phyloP scores from a whole-genome alignment of 345 rosid genomes.

The Erucastrum elatum region DNA sequence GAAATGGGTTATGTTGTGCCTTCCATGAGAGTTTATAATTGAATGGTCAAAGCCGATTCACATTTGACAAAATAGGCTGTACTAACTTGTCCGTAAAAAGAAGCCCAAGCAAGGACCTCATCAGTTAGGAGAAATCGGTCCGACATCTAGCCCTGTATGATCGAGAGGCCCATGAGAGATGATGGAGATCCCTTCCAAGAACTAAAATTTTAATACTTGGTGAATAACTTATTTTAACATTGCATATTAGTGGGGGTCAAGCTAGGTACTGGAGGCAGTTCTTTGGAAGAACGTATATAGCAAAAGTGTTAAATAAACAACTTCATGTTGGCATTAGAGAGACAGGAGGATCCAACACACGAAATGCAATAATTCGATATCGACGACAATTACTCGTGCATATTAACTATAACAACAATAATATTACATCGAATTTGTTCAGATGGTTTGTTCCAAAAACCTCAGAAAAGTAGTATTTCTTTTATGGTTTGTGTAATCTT shows the following conservation, averaged over 20 bases:
- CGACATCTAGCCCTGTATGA: neutral
- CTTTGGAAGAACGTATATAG: slow-evolving; percentile 1
- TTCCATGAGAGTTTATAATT: neutral
- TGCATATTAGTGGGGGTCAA: slow-evolving; percentile 8
- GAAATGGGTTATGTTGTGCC: neutral
- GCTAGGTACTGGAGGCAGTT: neutral
- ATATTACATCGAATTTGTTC: neutral
- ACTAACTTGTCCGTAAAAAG: neutral
- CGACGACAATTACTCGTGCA: neutral
- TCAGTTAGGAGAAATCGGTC: neutral
- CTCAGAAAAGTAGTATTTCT: neutral
- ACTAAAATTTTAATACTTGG: neutral
- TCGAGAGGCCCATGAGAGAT: slow-evolving; percentile 2
- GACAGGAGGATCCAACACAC: slow-evolving; percentile 9
- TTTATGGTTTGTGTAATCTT: neutral
- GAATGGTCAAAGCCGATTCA: neutral
- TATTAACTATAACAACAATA: neutral
- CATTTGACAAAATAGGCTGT: neutral
- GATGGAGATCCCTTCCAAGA: neutral
- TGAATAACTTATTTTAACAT: neutral
- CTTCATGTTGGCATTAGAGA: slow-evolving; percentile 22
- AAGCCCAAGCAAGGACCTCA: neutral
- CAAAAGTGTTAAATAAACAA: slow-evolving; percentile 10
- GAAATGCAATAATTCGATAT: neutral
- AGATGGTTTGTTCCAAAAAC: neutral